Evolutionary conservation across 495 filamentous ascomycete species (phyloP).

Genomic region (Astrothelium macrocarpum): DNA sequence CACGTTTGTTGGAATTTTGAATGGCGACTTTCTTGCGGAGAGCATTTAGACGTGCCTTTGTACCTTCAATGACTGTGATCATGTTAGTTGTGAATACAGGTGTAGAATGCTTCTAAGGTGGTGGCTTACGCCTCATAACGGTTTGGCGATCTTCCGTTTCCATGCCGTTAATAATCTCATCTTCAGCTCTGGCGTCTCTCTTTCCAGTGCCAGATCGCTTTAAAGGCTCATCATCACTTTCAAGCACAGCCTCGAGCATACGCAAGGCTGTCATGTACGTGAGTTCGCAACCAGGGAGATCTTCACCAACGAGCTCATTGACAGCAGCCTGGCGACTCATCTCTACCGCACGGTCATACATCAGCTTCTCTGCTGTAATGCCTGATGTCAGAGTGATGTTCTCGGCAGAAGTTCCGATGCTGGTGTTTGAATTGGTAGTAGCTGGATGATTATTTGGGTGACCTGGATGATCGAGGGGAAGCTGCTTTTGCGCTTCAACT

Average conservation of each 20-base stretch:
- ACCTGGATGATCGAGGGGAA: constrained; percentile 75
- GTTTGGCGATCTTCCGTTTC: constrained; percentile 34
- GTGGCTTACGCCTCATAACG: constrained; percentile 35
- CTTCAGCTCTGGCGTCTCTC: constrained; percentile 22
- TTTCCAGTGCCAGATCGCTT: constrained; percentile 20
- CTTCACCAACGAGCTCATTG: constrained; percentile 86
- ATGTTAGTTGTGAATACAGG: constrained; percentile 9
- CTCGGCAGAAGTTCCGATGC: constrained; percentile 48
- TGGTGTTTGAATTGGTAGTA: constrained; percentile 36
- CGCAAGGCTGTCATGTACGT: constrained; percentile 83
- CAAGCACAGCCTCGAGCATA: constrained; percentile 89
- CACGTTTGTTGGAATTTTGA: not conserved
- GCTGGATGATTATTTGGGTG: constrained; percentile 68
- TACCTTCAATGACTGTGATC: constrained; percentile 31
- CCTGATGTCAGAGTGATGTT: constrained; percentile 59
- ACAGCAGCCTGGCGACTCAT: constrained; percentile 93
- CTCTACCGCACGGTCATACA: constrained; percentile 95
- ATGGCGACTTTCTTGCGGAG: constrained; percentile 30
- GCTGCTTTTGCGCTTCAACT: constrained; percentile 70
- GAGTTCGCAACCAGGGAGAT: constrained; percentile 83
- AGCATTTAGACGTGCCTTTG: constrained; percentile 23
- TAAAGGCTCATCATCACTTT: constrained; percentile 61
- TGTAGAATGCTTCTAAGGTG: not conserved
- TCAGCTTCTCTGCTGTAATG: constrained; percentile 87
- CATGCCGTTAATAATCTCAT: constrained; percentile 31